These are phyloP conservation scores for Suillus ampliporus DNA, from an alignment of 768 basidiomycete genomes.

Conservation along the genomic window DNA sequence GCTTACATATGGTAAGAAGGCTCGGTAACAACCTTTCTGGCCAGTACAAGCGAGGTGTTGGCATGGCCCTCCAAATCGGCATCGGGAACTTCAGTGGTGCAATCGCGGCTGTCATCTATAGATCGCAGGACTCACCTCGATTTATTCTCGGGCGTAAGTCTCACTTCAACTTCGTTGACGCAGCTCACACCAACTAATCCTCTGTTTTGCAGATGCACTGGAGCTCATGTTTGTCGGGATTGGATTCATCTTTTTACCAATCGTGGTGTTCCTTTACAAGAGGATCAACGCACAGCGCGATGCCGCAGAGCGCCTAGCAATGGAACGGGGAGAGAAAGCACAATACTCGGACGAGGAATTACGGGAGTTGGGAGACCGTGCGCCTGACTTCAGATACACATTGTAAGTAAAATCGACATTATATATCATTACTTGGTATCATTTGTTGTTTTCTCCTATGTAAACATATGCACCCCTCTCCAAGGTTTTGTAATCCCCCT, in stretches of 20 bases:
- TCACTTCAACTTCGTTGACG: background rate
- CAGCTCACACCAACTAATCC: background rate
- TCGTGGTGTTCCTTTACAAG: slow-evolving; percentile 54
- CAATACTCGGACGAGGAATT: slow-evolving; percentile 22
- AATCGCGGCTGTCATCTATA: slow-evolving; percentile 65
- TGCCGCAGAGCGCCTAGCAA: slow-evolving; percentile 13
- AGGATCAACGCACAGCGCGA: slow-evolving; percentile 64
- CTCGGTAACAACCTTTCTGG: slow-evolving; percentile 38
- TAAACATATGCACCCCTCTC: too few relatives aligned
- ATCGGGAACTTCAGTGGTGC: slow-evolving; percentile 69
- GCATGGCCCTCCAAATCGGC: slow-evolving; percentile 72
- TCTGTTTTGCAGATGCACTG: slow-evolving; percentile 50
- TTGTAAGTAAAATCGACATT: slow-evolving; percentile 35
- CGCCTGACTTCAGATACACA: slow-evolving; percentile 67
- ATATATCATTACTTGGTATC: background rate
- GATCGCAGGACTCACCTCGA: slow-evolving; percentile 59
- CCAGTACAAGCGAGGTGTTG: slow-evolving; percentile 72
- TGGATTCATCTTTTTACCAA: slow-evolving; percentile 57
- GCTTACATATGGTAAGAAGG: background rate
- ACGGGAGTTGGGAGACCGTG: slow-evolving; percentile 58
- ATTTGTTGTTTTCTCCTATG: too few relatives aligned
- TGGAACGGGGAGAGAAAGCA: slow-evolving; percentile 26
- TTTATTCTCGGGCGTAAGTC: slow-evolving; percentile 65
- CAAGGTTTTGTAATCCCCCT: too few relatives aligned
- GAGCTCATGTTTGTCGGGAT: slow-evolving; percentile 75